Evolutionary conservation across 78 protist species (phyloP).

Genomic region (Blattamonas nauphoetae): DNA sequence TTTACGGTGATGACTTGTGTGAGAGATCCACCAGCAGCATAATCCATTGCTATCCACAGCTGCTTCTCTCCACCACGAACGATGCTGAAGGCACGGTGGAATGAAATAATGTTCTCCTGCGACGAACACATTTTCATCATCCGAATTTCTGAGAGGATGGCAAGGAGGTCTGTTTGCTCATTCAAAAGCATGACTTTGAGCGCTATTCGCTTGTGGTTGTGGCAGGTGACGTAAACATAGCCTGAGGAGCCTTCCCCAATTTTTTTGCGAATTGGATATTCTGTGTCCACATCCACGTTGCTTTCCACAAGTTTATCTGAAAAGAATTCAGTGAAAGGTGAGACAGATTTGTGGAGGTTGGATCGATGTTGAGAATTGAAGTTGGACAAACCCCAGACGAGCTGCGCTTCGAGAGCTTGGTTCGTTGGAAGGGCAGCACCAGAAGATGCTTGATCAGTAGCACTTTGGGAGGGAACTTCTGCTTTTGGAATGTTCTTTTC

Average conservation of each 20-base stretch:
- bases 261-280: not conserved
- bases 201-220: not conserved
- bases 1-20: slow-evolving; percentile 58
- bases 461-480: not conserved
- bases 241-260: slow-evolving; percentile 10
- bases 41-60: slow-evolving; percentile 85
- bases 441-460: slow-evolving; percentile 4
- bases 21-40: slow-evolving; percentile 72
- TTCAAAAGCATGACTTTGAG: not conserved
- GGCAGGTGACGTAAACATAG: slow-evolving; percentile 6
- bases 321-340: not conserved
- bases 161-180: not conserved
- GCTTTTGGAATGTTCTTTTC: not conserved
- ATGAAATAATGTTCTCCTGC: too few relatives aligned
- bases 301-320: not conserved
- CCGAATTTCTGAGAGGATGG: slow-evolving; percentile 11
- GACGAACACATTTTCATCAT: slow-evolving; percentile 8
- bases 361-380: not conserved
- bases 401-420: not conserved
- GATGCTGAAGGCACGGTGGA: too few relatives aligned
- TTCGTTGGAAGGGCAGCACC: not conserved
- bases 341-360: not conserved
- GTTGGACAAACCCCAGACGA: not conserved
- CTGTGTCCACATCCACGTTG: not conserved
- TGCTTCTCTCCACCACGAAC: slow-evolving; percentile 38